phyloP scores from a whole-genome alignment of 2,329 filamentous ascomycete species.

The Phaeoacremonium minimum region DNA sequence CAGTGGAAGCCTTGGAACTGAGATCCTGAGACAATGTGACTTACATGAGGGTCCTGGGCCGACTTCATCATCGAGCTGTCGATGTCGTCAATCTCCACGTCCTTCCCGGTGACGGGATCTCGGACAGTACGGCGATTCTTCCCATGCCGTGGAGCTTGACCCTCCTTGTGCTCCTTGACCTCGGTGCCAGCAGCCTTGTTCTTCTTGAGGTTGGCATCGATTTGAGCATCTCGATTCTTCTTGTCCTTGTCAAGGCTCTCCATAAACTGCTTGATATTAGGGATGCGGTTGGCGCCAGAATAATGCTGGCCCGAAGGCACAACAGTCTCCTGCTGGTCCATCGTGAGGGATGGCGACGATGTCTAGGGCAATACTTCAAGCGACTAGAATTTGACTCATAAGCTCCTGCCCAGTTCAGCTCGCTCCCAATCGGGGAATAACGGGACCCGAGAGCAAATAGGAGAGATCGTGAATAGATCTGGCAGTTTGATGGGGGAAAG shows the following conservation, averaged over 20 bases:
- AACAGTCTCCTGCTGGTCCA: constrained; percentile 33
- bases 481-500: too few relatives aligned
- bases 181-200: constrained; percentile 21
- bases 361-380: neutral
- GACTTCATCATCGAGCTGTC: constrained; percentile 57
- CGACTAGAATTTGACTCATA: too few relatives aligned
- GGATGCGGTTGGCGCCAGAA: constrained; percentile 77
- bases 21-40: constrained; percentile 5
- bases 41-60: constrained; percentile 67
- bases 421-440: too few relatives aligned
- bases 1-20: constrained; percentile 3
- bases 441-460: too few relatives aligned
- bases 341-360: constrained; percentile 12
- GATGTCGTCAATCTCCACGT: constrained; percentile 79
- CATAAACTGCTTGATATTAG: constrained; percentile 82
- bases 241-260: constrained; percentile 76
- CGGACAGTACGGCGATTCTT: constrained; percentile 67
- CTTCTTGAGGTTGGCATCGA: constrained; percentile 53
- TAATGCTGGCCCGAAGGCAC: constrained; percentile 63
- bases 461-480: too few relatives aligned
- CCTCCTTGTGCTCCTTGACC: constrained; percentile 11
- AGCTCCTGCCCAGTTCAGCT: too few relatives aligned
- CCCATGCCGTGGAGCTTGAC: constrained; percentile 37
- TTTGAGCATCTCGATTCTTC: constrained; percentile 64
- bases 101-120: constrained; percentile 81